These are phyloP conservation scores for Quercus engelmannii DNA, from an alignment of 306 rosid species.

Conservation along the genomic window DNA sequence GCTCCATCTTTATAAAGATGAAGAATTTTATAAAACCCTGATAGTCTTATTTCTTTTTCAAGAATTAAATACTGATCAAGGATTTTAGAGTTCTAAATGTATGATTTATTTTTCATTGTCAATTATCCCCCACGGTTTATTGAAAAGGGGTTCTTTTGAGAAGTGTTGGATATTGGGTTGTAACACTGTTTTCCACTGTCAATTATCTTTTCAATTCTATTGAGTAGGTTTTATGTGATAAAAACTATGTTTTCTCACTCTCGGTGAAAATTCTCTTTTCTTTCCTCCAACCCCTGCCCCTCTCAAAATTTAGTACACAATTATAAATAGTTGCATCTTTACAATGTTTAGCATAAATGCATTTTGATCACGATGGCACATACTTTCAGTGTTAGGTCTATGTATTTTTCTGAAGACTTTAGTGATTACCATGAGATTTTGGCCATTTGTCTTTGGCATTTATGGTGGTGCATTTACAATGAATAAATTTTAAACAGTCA, in stretches of 20 bases:
- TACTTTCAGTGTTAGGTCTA: neutral
- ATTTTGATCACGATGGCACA: neutral
- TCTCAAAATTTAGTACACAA: neutral
- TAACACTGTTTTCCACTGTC: neutral
- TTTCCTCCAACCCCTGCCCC: neutral
- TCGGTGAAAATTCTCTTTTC: neutral
- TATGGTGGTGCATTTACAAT: too few species aligned
- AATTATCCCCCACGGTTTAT: neutral
- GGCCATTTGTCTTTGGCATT: too few species aligned
- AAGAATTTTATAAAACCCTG: neutral
- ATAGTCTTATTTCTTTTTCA: neutral
- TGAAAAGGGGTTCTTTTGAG: neutral
- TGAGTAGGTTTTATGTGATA: neutral
- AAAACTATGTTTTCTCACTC: neutral
- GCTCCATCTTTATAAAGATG: too few species aligned
- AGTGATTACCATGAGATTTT: too few species aligned
- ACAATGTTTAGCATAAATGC: neutral
- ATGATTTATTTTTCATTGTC: neutral
- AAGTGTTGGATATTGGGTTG: neutral
- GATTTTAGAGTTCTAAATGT: neutral
- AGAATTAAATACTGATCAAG: neutral
- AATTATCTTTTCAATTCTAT: neutral
- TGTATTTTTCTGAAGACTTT: too few species aligned
- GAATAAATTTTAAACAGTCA: neutral
- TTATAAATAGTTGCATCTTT: neutral